Percentiles rank a stretch among this genome's conserved stretches.
These are phyloP conservation scores for Trypanosoma cruzi DNA, from an alignment of 208 protist genomes.

Conservation along the genomic window DNA sequence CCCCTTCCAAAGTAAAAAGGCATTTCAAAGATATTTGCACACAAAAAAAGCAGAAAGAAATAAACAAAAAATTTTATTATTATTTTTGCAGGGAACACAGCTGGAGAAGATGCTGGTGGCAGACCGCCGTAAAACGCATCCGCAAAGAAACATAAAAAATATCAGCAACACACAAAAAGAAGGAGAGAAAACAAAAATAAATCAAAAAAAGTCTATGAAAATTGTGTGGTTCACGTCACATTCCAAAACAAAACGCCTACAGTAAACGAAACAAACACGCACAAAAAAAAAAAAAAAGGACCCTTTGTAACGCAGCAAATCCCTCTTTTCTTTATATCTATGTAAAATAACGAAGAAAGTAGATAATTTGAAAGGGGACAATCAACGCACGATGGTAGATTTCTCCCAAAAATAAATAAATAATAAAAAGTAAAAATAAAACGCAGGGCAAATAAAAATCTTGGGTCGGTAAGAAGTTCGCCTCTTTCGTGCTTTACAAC, in stretches of 20 bases:
- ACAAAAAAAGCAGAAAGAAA: no score
- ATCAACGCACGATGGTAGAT: background rate
- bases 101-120: background rate
- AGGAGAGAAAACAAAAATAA: slow-evolving; percentile 2
- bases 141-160: background rate
- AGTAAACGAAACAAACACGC: background rate
- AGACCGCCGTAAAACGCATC: background rate
- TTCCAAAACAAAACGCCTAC: background rate
- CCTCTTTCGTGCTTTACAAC: background rate
- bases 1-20: background rate
- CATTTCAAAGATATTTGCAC: no score
- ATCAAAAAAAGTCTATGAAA: background rate
- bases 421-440: slow-evolving; percentile 10
- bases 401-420: slow-evolving; percentile 4
- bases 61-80: background rate
- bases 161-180: slow-evolving; percentile 10
- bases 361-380: background rate
- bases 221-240: background rate
- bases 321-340: background rate
- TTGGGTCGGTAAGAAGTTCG: background rate
- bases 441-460: slow-evolving; percentile 2
- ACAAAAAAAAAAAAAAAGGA: slow-evolving; percentile 2
- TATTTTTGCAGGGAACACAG: no score
- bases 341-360: background rate
- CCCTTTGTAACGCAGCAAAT: background rate